These are phyloP conservation scores for Prunus campanulata DNA, from an alignment of 306 rosid genomes.

Conservation along the genomic window DNA sequence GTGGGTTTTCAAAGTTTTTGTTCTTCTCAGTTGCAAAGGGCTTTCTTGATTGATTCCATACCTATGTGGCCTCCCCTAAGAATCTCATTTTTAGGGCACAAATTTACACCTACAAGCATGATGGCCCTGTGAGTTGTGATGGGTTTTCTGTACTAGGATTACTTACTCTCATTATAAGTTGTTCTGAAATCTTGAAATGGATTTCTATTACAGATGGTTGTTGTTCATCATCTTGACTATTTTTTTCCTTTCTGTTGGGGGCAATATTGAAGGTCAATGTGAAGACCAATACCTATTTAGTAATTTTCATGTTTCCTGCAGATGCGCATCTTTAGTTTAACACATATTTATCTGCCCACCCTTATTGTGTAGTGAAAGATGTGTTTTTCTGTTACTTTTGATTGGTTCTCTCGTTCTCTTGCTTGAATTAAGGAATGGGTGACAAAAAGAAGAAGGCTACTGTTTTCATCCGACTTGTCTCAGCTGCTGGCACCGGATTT, in stretches of 20 bases:
- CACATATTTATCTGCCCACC: background rate
- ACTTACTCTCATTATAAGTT: background rate
- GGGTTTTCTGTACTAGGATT: background rate
- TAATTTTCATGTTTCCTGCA: background rate
- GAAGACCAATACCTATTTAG: background rate
- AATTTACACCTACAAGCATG: background rate
- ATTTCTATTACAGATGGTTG: background rate
- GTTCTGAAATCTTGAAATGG: background rate
- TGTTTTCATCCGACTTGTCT: slow-evolving; percentile 72
- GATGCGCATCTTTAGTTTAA: background rate
- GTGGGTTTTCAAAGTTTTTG: no score
- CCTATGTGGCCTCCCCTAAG: background rate
- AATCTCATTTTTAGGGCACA: no score
- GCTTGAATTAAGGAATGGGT: slow-evolving; percentile 60
- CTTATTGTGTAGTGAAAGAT: background rate
- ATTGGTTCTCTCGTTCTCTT: background rate
- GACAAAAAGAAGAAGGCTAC: slow-evolving; percentile 90
- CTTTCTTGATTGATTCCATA: background rate
- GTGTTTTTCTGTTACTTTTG: slow-evolving; percentile 3
- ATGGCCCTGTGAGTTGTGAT: background rate
- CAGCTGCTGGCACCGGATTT: slow-evolving; percentile 95
- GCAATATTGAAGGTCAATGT: background rate
- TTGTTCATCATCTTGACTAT: background rate
- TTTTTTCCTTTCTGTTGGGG: background rate
- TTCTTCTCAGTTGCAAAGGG: background rate